Evolutionary conservation across 2,329 filamentous ascomycete species (phyloP), one percentile per base, ranked within the genome.

Genomic region (Alternaria infectoria): DNA sequence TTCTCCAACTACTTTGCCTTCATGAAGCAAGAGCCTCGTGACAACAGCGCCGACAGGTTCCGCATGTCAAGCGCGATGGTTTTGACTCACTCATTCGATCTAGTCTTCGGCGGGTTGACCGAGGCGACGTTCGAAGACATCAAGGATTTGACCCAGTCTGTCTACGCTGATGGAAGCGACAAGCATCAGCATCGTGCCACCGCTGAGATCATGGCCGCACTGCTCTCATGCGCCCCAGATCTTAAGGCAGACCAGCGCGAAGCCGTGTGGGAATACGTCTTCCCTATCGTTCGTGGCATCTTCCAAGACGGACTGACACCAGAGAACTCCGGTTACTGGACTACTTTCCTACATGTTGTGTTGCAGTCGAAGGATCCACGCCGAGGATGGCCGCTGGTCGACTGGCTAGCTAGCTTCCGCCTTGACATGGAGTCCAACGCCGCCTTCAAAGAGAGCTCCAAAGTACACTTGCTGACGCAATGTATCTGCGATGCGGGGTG

Each of bases 101-200:
- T 99, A 26, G 91, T 97, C 83, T 89, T 96, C 70, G 90, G 91
- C 72, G 93, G 89, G 1, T 83, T 92, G 56, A 93, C 96, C 0
- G 83, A 85, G 13, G 91, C 91, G 23, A 96, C 89, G 0, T 92
- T 97, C 72, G 89, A 95, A 6, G 96, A 99, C 59, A 90, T 99
- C 78, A 91, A 95, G 75, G 90, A 94, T 70, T 85, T 97, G 64
- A 88, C 92, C 6, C 84, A 87, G 62, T 87, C 88, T 2, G 89
- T 96, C 0, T 98, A 93, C 74, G 95, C 90, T 13, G 95, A 99
- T 78, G 96, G 96, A 10, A 96, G 90, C 72, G 96, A 99, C 78
- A 97, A 97, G 81, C 96, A 99, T 79, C 95, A 99, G 78, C 96
- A 99, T 78, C 92, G 96, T 56, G 96, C 96, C 15, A 97, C 96